These are phyloP conservation scores for Pseudogymnoascus verrucosus DNA, from an alignment of 2,329 filamentous ascomycete genomes.

Conservation along the genomic window DNA sequence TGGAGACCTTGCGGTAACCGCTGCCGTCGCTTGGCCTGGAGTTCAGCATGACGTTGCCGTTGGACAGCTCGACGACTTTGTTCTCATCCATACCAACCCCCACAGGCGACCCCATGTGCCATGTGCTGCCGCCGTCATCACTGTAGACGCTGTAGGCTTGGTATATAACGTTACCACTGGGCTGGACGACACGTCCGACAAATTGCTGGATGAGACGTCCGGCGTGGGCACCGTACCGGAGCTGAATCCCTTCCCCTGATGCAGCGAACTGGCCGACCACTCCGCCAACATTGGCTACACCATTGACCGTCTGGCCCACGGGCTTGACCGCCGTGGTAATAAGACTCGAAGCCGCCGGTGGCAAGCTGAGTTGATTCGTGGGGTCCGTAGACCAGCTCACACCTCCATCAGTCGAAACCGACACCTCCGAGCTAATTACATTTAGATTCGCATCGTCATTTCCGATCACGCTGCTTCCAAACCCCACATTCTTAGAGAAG, in stretches of 20 bases:
- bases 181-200: not conserved
- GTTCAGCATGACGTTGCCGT: slow-evolving; percentile 1
- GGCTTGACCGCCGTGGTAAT: not conserved
- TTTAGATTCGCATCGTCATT: not conserved
- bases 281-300: not conserved
- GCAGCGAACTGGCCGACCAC: not conserved
- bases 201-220: slow-evolving; percentile 2
- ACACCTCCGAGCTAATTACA: not conserved
- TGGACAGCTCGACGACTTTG: slow-evolving; percentile 1
- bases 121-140: not conserved
- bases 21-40: not conserved
- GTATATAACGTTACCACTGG: not conserved
- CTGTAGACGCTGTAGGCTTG: slow-evolving; percentile 4
- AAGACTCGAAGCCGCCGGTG: not conserved
- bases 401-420: not conserved
- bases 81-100: not conserved
- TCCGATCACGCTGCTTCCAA: not conserved
- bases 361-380: not conserved
- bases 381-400: slow-evolving; percentile 1
- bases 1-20: not conserved
- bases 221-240: not conserved
- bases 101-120: not conserved
- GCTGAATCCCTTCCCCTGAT: not conserved
- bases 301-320: not conserved
- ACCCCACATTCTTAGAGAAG: not conserved